Conservation (phyloP, 1,139 yeast species). For the Spathaspora sp. region DNA sequence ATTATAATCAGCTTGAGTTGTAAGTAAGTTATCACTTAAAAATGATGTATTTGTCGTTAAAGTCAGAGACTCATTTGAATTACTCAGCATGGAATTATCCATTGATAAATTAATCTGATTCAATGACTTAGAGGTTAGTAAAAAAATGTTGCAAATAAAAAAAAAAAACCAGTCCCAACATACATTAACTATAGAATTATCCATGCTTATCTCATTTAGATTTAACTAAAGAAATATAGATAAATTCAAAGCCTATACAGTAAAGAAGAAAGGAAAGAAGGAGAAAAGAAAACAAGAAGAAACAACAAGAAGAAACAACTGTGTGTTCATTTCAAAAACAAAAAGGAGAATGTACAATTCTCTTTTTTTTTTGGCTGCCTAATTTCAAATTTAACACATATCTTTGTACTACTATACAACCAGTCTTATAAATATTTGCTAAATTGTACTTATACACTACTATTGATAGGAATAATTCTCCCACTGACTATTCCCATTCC, state of each 20-base stretch:
- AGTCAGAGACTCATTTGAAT: conserved; percentile 11
- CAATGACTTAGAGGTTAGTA: conserved; percentile 9
- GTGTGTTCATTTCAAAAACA: too few relatives aligned
- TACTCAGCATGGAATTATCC: conserved; percentile 12
- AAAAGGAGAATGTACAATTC: too few relatives aligned
- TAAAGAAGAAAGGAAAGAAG: background rate
- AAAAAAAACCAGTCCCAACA: background rate
- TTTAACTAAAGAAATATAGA: background rate
- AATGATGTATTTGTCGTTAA: conserved; percentile 5
- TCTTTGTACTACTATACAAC: background rate
- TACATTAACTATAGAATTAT: conserved; percentile 8
- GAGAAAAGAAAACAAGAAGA: background rate
- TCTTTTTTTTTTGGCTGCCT: background rate
- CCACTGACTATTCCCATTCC: conserved; percentile 9
- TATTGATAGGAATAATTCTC: background rate
- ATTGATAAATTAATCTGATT: conserved; percentile 13
- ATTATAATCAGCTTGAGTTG: too few relatives aligned
- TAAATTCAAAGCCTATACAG: background rate
- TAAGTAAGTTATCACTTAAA: conserved; percentile 3
- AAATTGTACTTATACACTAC: background rate
- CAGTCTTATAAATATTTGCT: background rate
- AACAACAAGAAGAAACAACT: background rate
- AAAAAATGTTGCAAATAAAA: background rate
- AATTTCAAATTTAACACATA: background rate
- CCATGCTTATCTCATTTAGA: background rate